Evolutionary conservation across 805 yeast species (phyloP).

Genomic region (Starmerella geochares): DNA sequence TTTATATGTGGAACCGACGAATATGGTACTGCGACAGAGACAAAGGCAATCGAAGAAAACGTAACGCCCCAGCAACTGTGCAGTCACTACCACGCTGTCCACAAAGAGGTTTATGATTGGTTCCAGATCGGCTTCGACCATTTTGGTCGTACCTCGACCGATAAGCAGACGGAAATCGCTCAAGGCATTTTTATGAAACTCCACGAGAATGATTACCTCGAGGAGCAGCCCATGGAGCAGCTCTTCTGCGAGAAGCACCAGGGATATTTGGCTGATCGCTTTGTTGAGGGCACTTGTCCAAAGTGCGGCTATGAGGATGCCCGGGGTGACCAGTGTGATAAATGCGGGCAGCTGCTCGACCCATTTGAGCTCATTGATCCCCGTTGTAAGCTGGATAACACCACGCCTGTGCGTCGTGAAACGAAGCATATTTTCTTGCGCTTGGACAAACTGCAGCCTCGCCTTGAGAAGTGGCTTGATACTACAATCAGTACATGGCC

Average conservation of each 20-base stretch:
- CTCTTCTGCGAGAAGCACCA: slow-evolving; percentile 83
- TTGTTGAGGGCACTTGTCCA: slow-evolving; percentile 96
- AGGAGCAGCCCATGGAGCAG: slow-evolving; percentile 81
- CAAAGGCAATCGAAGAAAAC: slow-evolving; percentile 90
- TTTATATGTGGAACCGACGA: slow-evolving; percentile 96
- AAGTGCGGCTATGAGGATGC: slow-evolving; percentile 93
- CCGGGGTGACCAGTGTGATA: slow-evolving; percentile 98
- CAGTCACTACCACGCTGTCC: slow-evolving; percentile 79
- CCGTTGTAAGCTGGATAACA: slow-evolving; percentile 83
- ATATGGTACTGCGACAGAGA: slow-evolving; percentile 98
- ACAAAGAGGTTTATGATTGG: slow-evolving; percentile 90
- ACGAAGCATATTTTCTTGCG: slow-evolving; percentile 80
- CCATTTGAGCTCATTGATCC: slow-evolving; percentile 92
- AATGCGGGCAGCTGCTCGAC: slow-evolving; percentile 79
- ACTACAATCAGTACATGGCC: slow-evolving; percentile 79
- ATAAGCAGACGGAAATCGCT: slow-evolving; percentile 83
- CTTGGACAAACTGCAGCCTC: slow-evolving; percentile 73
- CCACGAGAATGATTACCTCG: slow-evolving; percentile 65
- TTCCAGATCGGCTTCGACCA: slow-evolving; percentile 88
- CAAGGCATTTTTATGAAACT: slow-evolving; percentile 81
- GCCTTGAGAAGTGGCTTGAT: slow-evolving; percentile 64
- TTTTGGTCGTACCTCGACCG: slow-evolving; percentile 94
- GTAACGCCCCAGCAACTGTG: slow-evolving; percentile 82
- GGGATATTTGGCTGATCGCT: slow-evolving; percentile 90
- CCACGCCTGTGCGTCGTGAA: slow-evolving; percentile 66